These are phyloP conservation scores for Aspergillus neotritici DNA, from an alignment of 2,329 filamentous ascomycete species.

Conservation along the genomic window DNA sequence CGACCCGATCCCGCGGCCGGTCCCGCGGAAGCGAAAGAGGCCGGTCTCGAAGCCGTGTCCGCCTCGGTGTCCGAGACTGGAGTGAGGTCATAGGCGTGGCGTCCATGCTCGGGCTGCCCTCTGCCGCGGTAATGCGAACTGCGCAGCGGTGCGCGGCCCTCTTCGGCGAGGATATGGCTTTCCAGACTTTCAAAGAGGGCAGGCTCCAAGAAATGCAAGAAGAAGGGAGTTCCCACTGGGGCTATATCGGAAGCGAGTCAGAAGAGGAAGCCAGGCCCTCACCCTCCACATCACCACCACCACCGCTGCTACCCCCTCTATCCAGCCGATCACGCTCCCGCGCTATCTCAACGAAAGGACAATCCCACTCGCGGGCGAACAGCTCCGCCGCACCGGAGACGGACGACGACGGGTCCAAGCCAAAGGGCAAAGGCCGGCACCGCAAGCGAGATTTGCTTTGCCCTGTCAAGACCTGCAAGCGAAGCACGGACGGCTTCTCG, in stretches of 20 bases:
- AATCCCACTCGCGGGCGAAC: conserved; percentile 10
- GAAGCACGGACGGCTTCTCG: conserved; percentile 30
- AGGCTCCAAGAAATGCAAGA: conserved; percentile 15
- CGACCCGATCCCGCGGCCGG: conserved; percentile 11
- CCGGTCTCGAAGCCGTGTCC: conserved; percentile 7
- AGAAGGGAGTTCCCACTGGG: conserved; percentile 12
- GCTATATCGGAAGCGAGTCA: conserved; percentile 33
- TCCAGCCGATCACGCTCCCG: conserved; percentile 7
- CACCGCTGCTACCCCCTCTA: conserved; percentile 2
- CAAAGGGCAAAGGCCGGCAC: conserved; percentile 22
- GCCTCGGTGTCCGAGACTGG: conserved; percentile 63
- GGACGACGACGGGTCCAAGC: background rate
- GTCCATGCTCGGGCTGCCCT: conserved; percentile 64
- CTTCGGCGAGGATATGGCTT: conserved; percentile 66
- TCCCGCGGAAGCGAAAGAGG: conserved; percentile 13
- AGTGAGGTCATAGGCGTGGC: conserved; percentile 76
- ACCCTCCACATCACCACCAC: background rate
- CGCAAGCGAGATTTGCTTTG: conserved; percentile 27
- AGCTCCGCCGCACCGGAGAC: conserved; percentile 8
- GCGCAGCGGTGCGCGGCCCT: conserved; percentile 68
- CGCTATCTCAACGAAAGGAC: conserved; percentile 7
- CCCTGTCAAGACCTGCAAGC: conserved; percentile 25
- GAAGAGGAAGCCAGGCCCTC: conserved; percentile 7
- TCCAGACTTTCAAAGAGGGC: conserved; percentile 52
- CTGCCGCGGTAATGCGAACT: conserved; percentile 60